These are phyloP conservation scores for Russula lepida DNA, from an alignment of 768 basidiomycete species.

Conservation along the genomic window DNA sequence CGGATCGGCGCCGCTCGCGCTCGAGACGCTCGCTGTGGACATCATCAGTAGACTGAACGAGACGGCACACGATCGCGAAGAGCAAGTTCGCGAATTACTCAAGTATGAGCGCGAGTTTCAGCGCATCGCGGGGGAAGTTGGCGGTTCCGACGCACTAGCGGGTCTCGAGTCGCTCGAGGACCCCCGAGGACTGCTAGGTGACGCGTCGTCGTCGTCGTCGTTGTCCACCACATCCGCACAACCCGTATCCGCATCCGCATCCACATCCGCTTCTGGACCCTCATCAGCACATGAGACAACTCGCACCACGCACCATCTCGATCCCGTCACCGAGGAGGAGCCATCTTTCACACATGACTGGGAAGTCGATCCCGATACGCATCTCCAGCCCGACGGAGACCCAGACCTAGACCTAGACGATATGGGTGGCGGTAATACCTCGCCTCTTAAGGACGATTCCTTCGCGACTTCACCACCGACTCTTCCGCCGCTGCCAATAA, in stretches of 20 bases:
- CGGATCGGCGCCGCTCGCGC: constrained; percentile 25
- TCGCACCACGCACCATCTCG: constrained; percentile 15
- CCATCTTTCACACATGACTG: constrained; percentile 39
- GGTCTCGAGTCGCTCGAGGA: constrained; percentile 55
- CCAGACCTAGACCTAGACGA: constrained; percentile 12
- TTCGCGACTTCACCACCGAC: constrained; percentile 37
- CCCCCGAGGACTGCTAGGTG: constrained; percentile 35
- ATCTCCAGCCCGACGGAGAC: constrained; percentile 23
- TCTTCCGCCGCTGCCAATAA: constrained; percentile 34
- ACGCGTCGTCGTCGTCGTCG: constrained; percentile 28
- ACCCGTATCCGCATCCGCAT: too few species aligned
- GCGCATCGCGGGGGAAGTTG: constrained; percentile 67
- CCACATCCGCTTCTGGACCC: constrained; percentile 15
- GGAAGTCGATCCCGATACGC: constrained; percentile 48
- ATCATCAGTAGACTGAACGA: constrained; percentile 73
- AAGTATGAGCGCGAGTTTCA: constrained; percentile 75
- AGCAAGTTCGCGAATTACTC: constrained; percentile 68
- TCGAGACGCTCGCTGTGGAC: constrained; percentile 68
- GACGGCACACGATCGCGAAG: constrained; percentile 66
- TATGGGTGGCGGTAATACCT: constrained; percentile 36
- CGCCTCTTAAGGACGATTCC: constrained; percentile 46
- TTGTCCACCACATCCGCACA: constrained; percentile 23
- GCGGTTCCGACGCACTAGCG: constrained; percentile 65
- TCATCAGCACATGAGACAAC: constrained; percentile 2
- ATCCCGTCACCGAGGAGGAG: constrained; percentile 29